Conservation (phyloP, 2,329 filamentous ascomycete genomes). For the Endocalyx cinctus region DNA sequence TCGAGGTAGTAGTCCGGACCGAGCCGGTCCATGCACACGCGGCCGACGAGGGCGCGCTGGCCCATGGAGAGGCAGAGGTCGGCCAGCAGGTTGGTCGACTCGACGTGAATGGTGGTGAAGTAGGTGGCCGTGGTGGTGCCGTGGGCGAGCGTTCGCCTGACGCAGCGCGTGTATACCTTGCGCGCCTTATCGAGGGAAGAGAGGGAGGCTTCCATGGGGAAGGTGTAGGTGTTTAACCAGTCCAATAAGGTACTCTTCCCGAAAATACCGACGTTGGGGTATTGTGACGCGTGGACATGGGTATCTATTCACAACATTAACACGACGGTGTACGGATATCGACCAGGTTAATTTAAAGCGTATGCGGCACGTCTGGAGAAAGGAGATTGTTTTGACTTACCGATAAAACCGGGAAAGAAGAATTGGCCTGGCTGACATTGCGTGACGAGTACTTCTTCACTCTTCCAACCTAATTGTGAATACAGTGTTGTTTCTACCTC, state of each 20-base stretch:
- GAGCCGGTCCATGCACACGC: constrained; percentile 88
- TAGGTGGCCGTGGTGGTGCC: constrained; percentile 95
- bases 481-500: constrained; percentile 31
- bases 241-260: constrained; percentile 88
- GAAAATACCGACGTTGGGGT: constrained; percentile 90
- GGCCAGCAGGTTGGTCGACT: constrained; percentile 85
- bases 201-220: constrained; percentile 82
- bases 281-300: constrained; percentile 92
- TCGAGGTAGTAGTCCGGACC: constrained; percentile 80
- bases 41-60: constrained; percentile 84
- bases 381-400: constrained; percentile 70
- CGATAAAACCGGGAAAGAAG: constrained; percentile 81
- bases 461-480: constrained; percentile 41
- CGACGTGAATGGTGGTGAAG: constrained; percentile 84
- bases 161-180: constrained; percentile 70
- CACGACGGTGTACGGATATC: not conserved
- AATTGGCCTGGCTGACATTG: constrained; percentile 52
- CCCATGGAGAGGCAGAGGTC: constrained; percentile 74
- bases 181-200: constrained; percentile 57
- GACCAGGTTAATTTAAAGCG: no score
- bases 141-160: constrained; percentile 76
- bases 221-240: constrained; percentile 93
- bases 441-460: constrained; percentile 33
- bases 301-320: constrained; percentile 60
- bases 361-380: constrained; percentile 91